Percentiles rank a stretch among this genome's conserved stretches.
These are phyloP conservation scores for Colletotrichum cordylinicola DNA, from an alignment of 2,329 filamentous ascomycete genomes.

Conservation along the genomic window DNA sequence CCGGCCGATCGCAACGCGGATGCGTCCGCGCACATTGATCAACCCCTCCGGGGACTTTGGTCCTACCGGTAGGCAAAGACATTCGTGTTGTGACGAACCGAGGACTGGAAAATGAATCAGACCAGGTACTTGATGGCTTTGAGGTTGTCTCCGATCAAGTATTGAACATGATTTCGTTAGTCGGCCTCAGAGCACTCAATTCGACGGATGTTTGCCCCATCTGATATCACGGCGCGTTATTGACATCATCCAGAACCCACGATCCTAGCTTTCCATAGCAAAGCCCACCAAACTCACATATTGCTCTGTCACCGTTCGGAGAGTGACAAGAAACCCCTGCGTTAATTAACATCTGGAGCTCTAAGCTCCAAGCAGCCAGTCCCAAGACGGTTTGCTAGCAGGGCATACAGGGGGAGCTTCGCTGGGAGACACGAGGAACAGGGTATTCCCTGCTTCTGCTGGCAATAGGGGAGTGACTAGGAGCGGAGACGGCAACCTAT, in stretches of 20 bases:
- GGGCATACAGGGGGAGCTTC: neutral
- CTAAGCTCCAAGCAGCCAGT: neutral
- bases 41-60: neutral
- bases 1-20: slow-evolving; percentile 13
- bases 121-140: neutral
- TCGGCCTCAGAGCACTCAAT: neutral
- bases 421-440: neutral
- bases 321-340: slow-evolving; percentile 1
- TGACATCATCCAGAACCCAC: slow-evolving; percentile 9
- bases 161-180: neutral
- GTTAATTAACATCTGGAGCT: slow-evolving; percentile 8
- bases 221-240: slow-evolving; percentile 1
- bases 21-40: slow-evolving; percentile 3
- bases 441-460: neutral
- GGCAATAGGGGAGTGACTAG: slow-evolving; percentile 2
- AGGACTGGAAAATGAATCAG: neutral
- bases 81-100: neutral
- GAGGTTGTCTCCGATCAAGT: neutral
- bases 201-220: neutral
- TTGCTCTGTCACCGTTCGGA: slow-evolving; percentile 17
- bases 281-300: slow-evolving; percentile 7
- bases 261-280: neutral
- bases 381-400: neutral
- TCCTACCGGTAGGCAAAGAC: neutral
- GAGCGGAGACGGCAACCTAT: slow-evolving; percentile 18